Evolutionary conservation across 768 basidiomycete species (phyloP).

Genomic region (Exidia glandulosa): DNA sequence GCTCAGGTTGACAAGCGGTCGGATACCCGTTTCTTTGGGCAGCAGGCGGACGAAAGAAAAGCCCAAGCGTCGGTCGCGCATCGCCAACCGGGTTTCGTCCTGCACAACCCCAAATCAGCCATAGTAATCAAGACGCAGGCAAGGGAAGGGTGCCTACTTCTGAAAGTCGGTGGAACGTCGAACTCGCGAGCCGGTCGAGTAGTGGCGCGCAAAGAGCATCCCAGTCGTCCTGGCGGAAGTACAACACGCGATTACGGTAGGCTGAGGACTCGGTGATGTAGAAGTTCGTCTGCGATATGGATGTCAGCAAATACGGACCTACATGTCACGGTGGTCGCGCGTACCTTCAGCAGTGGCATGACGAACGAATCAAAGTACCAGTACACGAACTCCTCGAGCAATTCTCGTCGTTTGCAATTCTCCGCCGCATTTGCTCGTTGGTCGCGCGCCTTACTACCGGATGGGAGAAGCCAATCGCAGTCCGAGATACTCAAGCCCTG

Average conservation of each 20-base stretch:
- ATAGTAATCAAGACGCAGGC: not conserved
- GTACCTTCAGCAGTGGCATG: conserved; percentile 64
- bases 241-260: conserved; percentile 71
- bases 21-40: conserved; percentile 90
- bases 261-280: conserved; percentile 89
- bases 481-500: conserved; percentile 66
- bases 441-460: too few relatives aligned
- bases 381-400: conserved; percentile 80
- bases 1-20: conserved; percentile 90
- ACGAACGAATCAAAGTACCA: conserved; percentile 92
- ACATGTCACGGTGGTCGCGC: conserved; percentile 9
- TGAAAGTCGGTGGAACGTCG: conserved; percentile 60
- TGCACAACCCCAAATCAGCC: conserved; percentile 17
- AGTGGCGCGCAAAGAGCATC: conserved; percentile 69
- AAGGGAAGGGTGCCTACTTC: conserved; percentile 35
- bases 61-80: conserved; percentile 63
- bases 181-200: conserved; percentile 55
- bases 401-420: conserved; percentile 60
- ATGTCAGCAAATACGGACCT: not conserved
- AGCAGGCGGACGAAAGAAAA: conserved; percentile 81
- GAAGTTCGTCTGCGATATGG: conserved; percentile 61
- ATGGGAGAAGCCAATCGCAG: conserved; percentile 62
- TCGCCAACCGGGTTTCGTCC: conserved; percentile 52
- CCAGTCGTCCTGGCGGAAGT: conserved; percentile 96
- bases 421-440: conserved; percentile 46